Evolutionary conservation across 257 asterid genomes (phyloP).

Genomic region (Penstemon davidsonii): DNA sequence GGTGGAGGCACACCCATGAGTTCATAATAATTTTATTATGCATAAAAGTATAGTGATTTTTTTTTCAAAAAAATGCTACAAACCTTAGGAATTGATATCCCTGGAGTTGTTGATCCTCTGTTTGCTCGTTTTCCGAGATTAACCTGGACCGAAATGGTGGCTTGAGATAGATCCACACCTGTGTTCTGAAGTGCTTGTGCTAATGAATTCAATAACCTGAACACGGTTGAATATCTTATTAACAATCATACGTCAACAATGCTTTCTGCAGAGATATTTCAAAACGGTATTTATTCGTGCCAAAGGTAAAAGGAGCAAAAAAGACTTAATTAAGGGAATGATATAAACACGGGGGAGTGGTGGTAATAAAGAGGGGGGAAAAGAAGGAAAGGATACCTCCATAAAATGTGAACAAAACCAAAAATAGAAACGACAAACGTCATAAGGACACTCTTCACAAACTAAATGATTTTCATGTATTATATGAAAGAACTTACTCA

Average conservation of each 20-base stretch:
- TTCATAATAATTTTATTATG: too few relatives aligned
- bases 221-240: conserved; percentile 14
- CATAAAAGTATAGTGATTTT: too few relatives aligned
- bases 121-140: conserved; percentile 78
- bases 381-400: too few relatives aligned
- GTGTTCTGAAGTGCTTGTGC: conserved; percentile 82
- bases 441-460: too few relatives aligned
- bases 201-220: conserved; percentile 79
- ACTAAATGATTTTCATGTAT: too few relatives aligned
- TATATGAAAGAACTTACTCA: conserved; percentile 49
- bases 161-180: conserved; percentile 84
- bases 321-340: too few relatives aligned
- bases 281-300: neutral
- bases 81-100: conserved; percentile 47
- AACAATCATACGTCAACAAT: neutral
- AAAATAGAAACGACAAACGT: too few relatives aligned
- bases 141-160: conserved; percentile 81
- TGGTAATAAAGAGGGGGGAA: too few relatives aligned
- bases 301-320: too few relatives aligned
- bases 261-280: conserved; percentile 1
- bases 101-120: conserved; percentile 41
- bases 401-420: too few relatives aligned
- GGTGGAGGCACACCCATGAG: neutral
- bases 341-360: too few relatives aligned
- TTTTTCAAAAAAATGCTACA: conserved; percentile 2